A percentile compares a stretch with the other conserved stretches of the same genome.
Evolutionary conservation across 2,329 filamentous ascomycete genomes (phyloP).

Genomic region (Microdochium paspali): DNA sequence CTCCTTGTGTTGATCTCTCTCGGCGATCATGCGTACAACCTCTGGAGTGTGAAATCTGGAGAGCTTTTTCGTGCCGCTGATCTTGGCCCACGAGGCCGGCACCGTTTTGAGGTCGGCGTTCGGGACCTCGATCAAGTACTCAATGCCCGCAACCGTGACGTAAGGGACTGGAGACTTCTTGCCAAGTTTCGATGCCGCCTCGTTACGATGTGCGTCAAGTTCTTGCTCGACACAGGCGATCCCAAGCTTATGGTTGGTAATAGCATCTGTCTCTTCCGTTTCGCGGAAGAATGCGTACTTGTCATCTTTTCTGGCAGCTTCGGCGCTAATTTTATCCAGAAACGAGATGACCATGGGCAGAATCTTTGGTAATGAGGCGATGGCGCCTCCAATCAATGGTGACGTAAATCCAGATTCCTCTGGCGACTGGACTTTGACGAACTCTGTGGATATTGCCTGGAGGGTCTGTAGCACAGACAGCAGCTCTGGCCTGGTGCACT

Average conservation of each 20-base stretch:
- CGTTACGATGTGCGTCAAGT: conserved; percentile 64
- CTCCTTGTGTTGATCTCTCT: conserved; percentile 92
- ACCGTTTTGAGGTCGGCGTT: conserved; percentile 77
- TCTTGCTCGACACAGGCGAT: conserved; percentile 91
- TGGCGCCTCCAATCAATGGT: conserved; percentile 56
- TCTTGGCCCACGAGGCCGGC: conserved; percentile 89
- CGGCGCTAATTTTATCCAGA: conserved; percentile 75
- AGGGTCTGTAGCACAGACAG: conserved; percentile 77
- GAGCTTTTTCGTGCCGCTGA: conserved; percentile 86
- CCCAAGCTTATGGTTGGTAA: conserved; percentile 78
- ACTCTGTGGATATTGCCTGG: conserved; percentile 72
- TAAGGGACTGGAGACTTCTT: conserved; percentile 65
- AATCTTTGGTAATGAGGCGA: conserved; percentile 70
- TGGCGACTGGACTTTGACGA: conserved; percentile 54
- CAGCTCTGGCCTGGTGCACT: conserved; percentile 84
- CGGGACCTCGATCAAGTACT: conserved; percentile 87
- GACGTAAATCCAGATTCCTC: conserved; percentile 66
- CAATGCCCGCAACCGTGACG: conserved; percentile 78
- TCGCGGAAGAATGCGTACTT: conserved; percentile 93
- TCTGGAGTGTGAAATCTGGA: conserved; percentile 93
- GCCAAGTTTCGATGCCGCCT: conserved; percentile 62
- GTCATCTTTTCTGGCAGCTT: conserved; percentile 77
- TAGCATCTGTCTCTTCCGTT: conserved; percentile 77
- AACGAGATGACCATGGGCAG: conserved; percentile 61
- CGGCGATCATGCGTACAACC: conserved; percentile 70